A percentile compares a stretch with the other conserved stretches of the same genome.
Conservation (phyloP, 1,139 yeast genomes). For the Geotrichum fermentans region DNA sequence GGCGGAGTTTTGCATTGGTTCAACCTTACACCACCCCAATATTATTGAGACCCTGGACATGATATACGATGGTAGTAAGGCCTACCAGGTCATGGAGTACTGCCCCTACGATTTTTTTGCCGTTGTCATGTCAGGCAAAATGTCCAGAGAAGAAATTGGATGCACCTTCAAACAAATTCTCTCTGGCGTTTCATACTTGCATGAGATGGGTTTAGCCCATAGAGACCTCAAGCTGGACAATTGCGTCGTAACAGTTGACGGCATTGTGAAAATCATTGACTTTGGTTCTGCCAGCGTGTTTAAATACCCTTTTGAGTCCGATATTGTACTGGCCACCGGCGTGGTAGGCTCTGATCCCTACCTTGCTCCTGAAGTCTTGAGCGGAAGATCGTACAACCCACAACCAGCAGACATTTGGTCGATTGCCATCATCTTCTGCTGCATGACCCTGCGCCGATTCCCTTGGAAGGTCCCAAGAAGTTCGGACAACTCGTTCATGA, state of each 20-base stretch:
- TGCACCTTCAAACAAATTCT: slow-evolving; percentile 86
- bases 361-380: slow-evolving; percentile 90
- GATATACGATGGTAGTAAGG: slow-evolving; percentile 76
- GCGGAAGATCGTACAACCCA: slow-evolving; percentile 73
- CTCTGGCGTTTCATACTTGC: slow-evolving; percentile 79
- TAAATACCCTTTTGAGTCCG: slow-evolving; percentile 81
- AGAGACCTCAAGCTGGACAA: slow-evolving; percentile 92
- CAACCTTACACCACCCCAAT: slow-evolving; percentile 90
- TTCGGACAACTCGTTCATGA: slow-evolving; percentile 79
- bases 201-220: slow-evolving; percentile 85
- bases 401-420: slow-evolving; percentile 96
- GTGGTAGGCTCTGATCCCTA: slow-evolving; percentile 98
- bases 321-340: slow-evolving; percentile 78
- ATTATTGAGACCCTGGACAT: slow-evolving; percentile 91
- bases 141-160: slow-evolving; percentile 78
- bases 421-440: slow-evolving; percentile 87
- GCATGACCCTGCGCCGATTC: slow-evolving; percentile 89
- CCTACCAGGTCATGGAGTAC: slow-evolving; percentile 95
- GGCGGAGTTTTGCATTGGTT: slow-evolving; percentile 95
- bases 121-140: slow-evolving; percentile 92
- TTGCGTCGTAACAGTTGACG: slow-evolving; percentile 82
- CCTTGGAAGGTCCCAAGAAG: slow-evolving; percentile 95
- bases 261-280: slow-evolving; percentile 86
- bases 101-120: slow-evolving; percentile 96
- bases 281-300: slow-evolving; percentile 96